Base-by-base conservation (phyloP, 2,329 filamentous ascomycete genomes). In the Monosporascus sp. region DNA sequence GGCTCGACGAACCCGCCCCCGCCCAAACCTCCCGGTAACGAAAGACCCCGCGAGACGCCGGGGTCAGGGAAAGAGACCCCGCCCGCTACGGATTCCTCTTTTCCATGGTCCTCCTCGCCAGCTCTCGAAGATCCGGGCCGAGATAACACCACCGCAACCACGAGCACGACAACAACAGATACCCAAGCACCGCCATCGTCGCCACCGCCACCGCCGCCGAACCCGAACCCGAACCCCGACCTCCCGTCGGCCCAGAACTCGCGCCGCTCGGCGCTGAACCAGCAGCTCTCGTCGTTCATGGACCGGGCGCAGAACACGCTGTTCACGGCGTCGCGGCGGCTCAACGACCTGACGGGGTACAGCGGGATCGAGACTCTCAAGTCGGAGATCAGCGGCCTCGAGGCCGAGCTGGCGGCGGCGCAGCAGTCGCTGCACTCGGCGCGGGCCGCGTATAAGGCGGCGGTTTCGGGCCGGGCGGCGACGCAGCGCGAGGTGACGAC, bases 401-500 rank as follows among this genome's bases (percentile, higher is more conserved):
- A 89, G 65, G 58, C 68, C 9, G 75, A 75, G 39, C 82, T 88
- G 31, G 73, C 74, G 20, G 68, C 72, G 3, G 82, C 87, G 3
- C 86, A 90, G 60, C 67, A 73, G 22, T 78, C 77, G 20, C 88
- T 97, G 50, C 85, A 86, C 55, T 73, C 78, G 36, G 84, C 90
- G 18, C 90, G 94, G 57, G 77, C 81, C 48, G 79, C 79, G 48
- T 96, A 97, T 76, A 88, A 93, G 62, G 79, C 84, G n/a, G 90
- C 91, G 34, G 92, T 94, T 59, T 80, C 86, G 51, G 85, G 87
- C 60, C 89, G 95, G 60, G 87, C 90, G n/a, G 76, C 86, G 17
- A 96, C 92, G 1, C 93, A 97, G 73, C 90, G 94, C 61, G 94
- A 99, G 75, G 92, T 97, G 39, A 97, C 96, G 47, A 90, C 91